Base-by-base conservation (phyloP, 1,139 yeast species). In the Lodderomyces margitis region DNA sequence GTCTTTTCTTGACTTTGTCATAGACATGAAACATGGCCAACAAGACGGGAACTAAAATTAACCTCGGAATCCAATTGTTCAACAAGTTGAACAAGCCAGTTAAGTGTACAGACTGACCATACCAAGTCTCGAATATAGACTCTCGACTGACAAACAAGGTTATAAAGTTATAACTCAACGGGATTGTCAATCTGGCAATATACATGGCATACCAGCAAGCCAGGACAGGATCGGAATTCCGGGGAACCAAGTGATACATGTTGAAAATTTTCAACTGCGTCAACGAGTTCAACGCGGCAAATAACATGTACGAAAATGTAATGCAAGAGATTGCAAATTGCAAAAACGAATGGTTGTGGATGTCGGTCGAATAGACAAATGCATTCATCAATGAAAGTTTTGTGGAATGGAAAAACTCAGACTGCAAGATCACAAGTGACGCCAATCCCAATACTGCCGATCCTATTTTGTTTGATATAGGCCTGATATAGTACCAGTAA, bases 151-250 rank as follows among this genome's bases (percentile, higher is more conserved):
- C 70, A 46, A 84, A 72, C 39, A 87, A 66, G 30, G 87, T 85
- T 44, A 87, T 62, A 57, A 85, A 87, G 59, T 87, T 87, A 64
- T 85, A 87, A 27, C 87, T 80, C 49, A 87, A 68, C 3, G 96
- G 96, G 11, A 87, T 82, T 0, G 95, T 85, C 56, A 87, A 68
- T 49, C 96, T 79, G 41, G 92, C 87, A 25, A 87, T 81, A 55
- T 87, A 87, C 54, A 87, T 84, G 20, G 91, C 81, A 59, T 85
- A 87, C 59, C 87, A 87, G 36, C 87, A 72, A 27, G 85, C 74
- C 23, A 88, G 81, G 1, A 86, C 84, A 0, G 87, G 84, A 55
- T 85, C 92, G 0, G 92, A 82, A 42, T 81, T 76, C 27, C 72
- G 76, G 2, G 74, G 66, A 27, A 86, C 91, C 49, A 87, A 69